These are phyloP conservation scores for Populus hybrid DNA, from an alignment of 441 rosid genomes.

Conservation along the genomic window DNA sequence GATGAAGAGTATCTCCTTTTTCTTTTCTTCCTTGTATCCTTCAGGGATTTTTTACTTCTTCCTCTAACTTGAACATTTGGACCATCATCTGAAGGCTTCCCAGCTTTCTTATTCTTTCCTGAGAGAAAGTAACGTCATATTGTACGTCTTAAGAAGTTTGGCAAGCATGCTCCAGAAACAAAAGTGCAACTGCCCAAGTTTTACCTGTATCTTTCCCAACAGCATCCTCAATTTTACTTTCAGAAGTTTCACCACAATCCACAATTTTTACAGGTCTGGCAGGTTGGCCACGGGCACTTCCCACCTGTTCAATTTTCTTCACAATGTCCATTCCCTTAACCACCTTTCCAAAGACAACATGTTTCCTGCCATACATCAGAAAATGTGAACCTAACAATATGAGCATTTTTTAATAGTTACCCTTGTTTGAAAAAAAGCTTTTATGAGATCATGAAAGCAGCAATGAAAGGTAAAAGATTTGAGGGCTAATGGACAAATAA, in stretches of 20 bases:
- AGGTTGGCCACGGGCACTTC: constrained; percentile 71
- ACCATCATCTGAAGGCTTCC: constrained; percentile 52
- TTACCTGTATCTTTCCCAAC: constrained; percentile 60
- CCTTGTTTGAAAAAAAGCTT: constrained; percentile 8
- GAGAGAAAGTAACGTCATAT: constrained; percentile 24
- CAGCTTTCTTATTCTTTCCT: constrained; percentile 61
- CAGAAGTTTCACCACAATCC: constrained; percentile 70
- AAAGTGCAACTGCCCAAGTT: not conserved
- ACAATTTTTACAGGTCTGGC: constrained; percentile 57
- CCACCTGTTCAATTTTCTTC: constrained; percentile 74
- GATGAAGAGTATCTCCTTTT: constrained; percentile 81
- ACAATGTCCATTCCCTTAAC: constrained; percentile 74
- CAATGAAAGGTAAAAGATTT: not conserved
- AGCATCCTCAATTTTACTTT: constrained; percentile 47
- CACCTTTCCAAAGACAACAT: constrained; percentile 95
- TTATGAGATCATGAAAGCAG: not conserved
- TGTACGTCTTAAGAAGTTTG: not conserved
- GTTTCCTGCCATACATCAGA: constrained; percentile 60
- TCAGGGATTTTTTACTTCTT: constrained; percentile 43
- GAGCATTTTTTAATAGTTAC: constrained; percentile 3
- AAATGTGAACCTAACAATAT: constrained; percentile 21
- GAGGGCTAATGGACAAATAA: not conserved
- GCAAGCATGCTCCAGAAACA: not conserved
- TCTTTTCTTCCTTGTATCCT: constrained; percentile 60
- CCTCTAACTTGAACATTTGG: constrained; percentile 49